Conservation (phyloP, 192 early-diverging fungal genomes). For the Backusella liffmaniae region DNA sequence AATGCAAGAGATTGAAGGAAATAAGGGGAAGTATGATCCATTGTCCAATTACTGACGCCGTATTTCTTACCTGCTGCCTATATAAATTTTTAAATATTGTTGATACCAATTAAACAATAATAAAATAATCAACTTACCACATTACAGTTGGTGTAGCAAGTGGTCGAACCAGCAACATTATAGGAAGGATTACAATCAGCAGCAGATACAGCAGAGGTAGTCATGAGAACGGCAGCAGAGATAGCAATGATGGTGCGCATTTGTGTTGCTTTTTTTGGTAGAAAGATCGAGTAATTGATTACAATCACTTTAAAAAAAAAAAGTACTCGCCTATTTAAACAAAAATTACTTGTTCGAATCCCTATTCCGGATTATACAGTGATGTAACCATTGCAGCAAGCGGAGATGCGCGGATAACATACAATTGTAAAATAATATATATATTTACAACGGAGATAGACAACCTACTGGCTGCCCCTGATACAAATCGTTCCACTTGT, state of each 20-base stretch:
- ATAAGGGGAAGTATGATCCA: constrained; percentile 23
- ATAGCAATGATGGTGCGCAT: constrained; percentile 37
- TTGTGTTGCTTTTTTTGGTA: neutral
- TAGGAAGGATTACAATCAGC: constrained; percentile 24
- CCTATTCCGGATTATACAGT: neutral
- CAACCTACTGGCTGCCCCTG: neutral
- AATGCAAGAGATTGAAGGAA: constrained; percentile 25
- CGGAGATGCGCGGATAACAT: neutral
- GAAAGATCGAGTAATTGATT: neutral
- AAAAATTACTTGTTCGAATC: neutral
- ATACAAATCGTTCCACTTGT: neutral
- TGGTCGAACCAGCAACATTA: constrained; percentile 18
- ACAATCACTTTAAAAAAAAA: neutral
- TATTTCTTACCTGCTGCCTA: constrained; percentile 23
- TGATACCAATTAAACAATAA: neutral
- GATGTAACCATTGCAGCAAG: neutral
- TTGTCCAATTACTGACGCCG: constrained; percentile 10
- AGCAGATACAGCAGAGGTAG: constrained; percentile 23
- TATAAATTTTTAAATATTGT: neutral
- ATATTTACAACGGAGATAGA: neutral
- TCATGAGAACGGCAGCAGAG: neutral
- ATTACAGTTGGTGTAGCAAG: constrained; percentile 31
- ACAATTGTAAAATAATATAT: neutral
- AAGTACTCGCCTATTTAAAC: neutral
- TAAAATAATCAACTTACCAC: constrained; percentile 19